A percentile compares a stretch with the other conserved stretches of the same genome.
phyloP scores from a whole-genome alignment of 2,329 filamentous ascomycete genomes.

The Aureobasidium musti region DNA sequence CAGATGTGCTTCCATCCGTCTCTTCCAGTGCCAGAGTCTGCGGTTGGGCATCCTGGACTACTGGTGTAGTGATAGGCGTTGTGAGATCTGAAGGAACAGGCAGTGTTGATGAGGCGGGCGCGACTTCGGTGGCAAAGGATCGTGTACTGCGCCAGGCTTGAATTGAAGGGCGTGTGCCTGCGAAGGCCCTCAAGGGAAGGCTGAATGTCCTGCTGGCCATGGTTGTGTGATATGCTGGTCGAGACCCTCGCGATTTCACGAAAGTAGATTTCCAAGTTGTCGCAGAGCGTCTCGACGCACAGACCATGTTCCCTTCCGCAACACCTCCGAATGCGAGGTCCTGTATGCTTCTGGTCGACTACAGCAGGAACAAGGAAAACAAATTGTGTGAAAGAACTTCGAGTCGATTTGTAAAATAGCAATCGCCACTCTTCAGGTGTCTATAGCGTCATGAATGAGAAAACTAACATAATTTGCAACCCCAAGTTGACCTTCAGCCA shows the following conservation, averaged over 20 bases:
- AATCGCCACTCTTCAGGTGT: background rate
- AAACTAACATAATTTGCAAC: constrained; percentile 1
- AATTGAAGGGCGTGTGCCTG: constrained; percentile 25
- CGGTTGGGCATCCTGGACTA: constrained; percentile 2
- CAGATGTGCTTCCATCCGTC: constrained; percentile 6
- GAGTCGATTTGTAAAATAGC: background rate
- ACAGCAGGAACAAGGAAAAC: background rate
- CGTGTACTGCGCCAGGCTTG: constrained; percentile 28
- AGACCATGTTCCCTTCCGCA: constrained; percentile 4
- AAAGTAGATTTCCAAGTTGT: constrained; percentile 8
- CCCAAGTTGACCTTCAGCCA: constrained; percentile 1
- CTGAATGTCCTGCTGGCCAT: constrained; percentile 23
- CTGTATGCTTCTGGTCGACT: too few relatives aligned
- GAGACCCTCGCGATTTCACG: background rate
- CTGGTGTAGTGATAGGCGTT: constrained; percentile 12
- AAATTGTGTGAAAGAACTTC: background rate
- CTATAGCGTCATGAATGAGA: background rate
- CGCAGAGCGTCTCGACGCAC: background rate
- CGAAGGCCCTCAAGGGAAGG: constrained; percentile 17
- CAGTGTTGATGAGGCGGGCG: constrained; percentile 8
- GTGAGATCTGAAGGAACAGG: constrained; percentile 7
- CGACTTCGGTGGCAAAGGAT: constrained; percentile 25
- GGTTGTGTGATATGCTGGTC: background rate
- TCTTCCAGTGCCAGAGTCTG: background rate
- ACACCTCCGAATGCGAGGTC: background rate